Percentiles rank a stretch among this genome's conserved stretches.
Conservation (phyloP, 768 basidiomycete species). For the Galerina marginata region DNA sequence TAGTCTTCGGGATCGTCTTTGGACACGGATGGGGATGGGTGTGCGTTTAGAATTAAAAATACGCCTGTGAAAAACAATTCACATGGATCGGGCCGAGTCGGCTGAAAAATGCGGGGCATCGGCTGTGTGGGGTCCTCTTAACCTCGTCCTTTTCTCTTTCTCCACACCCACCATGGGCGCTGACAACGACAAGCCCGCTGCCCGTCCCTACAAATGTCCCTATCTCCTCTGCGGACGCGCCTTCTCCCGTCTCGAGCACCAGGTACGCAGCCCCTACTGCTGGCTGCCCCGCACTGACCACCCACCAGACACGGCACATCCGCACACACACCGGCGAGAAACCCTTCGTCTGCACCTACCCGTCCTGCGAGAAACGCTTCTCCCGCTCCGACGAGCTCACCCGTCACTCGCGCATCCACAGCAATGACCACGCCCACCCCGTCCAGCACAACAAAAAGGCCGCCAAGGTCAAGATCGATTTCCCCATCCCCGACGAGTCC, state of each 20-base stretch:
- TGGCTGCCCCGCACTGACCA: background rate
- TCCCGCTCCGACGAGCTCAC: constrained; percentile 98
- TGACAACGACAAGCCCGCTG: constrained; percentile 39
- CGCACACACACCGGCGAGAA: constrained; percentile 99
- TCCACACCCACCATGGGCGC: constrained; percentile 18
- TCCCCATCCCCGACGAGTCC: constrained; percentile 23
- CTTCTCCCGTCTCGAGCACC: constrained; percentile 95
- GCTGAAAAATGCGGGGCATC: no score
- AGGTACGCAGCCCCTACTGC: constrained; percentile 51
- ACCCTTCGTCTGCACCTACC: constrained; percentile 90
- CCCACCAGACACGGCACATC: constrained; percentile 88
- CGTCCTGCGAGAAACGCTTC: constrained; percentile 97
- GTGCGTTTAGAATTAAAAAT: no score
- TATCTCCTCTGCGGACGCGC: constrained; percentile 91
- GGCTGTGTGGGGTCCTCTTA: constrained; percentile 1
- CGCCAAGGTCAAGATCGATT: constrained; percentile 25
- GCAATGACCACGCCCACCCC: constrained; percentile 51
- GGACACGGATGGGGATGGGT: no score
- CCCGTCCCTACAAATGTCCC: constrained; percentile 95
- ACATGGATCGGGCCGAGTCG: no score
- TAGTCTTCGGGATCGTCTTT: no score
- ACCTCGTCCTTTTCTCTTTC: background rate
- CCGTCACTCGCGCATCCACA: constrained; percentile 93
- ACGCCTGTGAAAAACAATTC: no score
- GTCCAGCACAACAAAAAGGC: constrained; percentile 25